phyloP scores from a whole-genome alignment of 208 protist genomes.

The Trypanosoma lewisi region DNA sequence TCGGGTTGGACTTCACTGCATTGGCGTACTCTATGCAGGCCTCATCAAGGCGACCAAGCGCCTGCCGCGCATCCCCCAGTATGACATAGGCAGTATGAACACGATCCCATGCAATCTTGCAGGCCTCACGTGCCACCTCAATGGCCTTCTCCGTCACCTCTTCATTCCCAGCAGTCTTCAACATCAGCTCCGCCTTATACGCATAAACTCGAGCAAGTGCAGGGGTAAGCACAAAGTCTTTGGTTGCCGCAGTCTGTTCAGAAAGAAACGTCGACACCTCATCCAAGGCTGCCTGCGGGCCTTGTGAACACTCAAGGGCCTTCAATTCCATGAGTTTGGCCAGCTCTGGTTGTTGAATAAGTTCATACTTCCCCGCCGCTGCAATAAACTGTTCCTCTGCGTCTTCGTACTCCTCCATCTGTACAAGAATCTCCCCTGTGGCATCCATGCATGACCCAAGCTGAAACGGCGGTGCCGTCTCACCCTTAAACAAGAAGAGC shows the following conservation, averaged over 20 bases:
- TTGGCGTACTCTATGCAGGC: conserved; percentile 52
- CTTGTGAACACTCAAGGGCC: conserved; percentile 48
- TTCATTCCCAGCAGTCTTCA: conserved; percentile 35
- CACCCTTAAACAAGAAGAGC: conserved; percentile 87
- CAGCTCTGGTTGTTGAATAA: conserved; percentile 78
- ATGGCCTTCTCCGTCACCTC: conserved; percentile 31
- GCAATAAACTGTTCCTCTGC: conserved; percentile 70
- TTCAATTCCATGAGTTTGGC: conserved; percentile 79
- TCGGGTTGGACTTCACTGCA: conserved; percentile 47
- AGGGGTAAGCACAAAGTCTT: conserved; percentile 16
- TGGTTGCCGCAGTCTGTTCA: conserved; percentile 30
- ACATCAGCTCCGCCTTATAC: conserved; percentile 69
- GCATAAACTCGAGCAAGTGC: conserved; percentile 65
- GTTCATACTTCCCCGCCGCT: conserved; percentile 78
- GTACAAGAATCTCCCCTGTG: conserved; percentile 71
- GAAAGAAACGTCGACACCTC: conserved; percentile 53
- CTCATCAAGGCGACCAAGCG: conserved; percentile 41
- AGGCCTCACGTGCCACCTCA: conserved; percentile 45
- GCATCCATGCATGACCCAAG: conserved; percentile 80
- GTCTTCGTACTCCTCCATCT: conserved; percentile 81
- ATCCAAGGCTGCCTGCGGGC: conserved; percentile 51
- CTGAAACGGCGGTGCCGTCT: conserved; percentile 85
- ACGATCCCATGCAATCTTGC: conserved; percentile 65
- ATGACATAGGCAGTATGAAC: conserved; percentile 55
- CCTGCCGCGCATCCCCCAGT: conserved; percentile 60